Evolutionary conservation across 2,329 filamentous ascomycete genomes (phyloP), one percentile per base, ranked within the genome.

Genomic region (Pyrenophora graminea): DNA sequence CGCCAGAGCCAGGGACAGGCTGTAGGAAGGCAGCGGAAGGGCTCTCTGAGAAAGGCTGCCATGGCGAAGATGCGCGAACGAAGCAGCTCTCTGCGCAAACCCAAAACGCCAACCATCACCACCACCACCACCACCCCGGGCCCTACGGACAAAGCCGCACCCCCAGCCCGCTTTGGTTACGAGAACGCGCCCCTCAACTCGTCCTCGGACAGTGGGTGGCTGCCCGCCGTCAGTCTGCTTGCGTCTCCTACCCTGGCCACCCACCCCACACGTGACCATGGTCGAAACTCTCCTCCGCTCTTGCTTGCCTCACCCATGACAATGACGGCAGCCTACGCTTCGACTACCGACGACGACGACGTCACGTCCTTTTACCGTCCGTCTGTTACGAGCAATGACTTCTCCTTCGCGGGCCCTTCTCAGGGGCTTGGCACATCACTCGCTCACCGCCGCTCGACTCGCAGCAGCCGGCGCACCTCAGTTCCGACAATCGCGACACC

Each of bases 281-380:
- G 32, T 17, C 55, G 60, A 45, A 63, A 57, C 51, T 68, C 59
- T 71, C 68, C 59, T 71, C 58, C 72, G 56, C 61, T 72, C 59
- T 59, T 69, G 12, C 66, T 70, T 36, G 70, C 67, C 43, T 70
- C 65, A 45, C 67, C 54, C 44, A 66, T 79, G 36, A 77, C 80
- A 23, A 83, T 83, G 30, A 79, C 80, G 17, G 79, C 84, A 51
- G 81, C 82, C 12, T 81, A 89, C 66, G 82, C 86, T 32, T 89
- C 87, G 21, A 91, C 89, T 3, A 95, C 90, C 1, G 90, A 95
- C 68, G 91, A 96, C 52, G 91, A 96, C 55, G 90, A 95, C 43
- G 75, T 84, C 13, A 76, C 91, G 25, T 85, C 87, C 32, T 86
- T 92, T 62, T 71, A 70, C 43, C 73, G 67, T 6, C 72, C 70